Evolutionary conservation across 2,329 filamentous ascomycete genomes (phyloP).

Genomic region (Xylariaceae sp.): DNA sequence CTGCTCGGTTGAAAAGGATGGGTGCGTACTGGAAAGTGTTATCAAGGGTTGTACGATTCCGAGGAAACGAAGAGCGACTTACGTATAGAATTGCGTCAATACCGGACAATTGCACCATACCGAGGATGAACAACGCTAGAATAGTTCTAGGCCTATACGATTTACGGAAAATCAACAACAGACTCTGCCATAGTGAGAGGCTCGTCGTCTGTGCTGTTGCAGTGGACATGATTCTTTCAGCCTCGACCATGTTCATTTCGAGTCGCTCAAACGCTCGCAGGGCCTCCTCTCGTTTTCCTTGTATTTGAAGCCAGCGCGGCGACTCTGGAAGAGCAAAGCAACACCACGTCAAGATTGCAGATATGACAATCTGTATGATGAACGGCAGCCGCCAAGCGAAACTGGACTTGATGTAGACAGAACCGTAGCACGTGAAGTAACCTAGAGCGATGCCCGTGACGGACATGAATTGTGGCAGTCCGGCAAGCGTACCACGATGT

Average conservation of each 20-base stretch:
- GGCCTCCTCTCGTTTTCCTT: conserved; percentile 56
- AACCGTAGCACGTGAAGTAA: conserved; percentile 67
- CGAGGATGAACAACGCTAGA: conserved; percentile 55
- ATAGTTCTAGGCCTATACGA: conserved; percentile 53
- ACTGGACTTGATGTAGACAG: conserved; percentile 52
- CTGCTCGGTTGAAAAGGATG: conserved; percentile 64
- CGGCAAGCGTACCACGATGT: conserved; percentile 57
- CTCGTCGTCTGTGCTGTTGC: conserved; percentile 37
- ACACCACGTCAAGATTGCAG: conserved; percentile 47
- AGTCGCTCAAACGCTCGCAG: conserved; percentile 49
- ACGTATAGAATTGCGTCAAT: conserved; percentile 70
- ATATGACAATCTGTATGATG: conserved; percentile 52
- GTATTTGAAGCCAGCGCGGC: conserved; percentile 62
- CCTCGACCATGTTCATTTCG: conserved; percentile 52
- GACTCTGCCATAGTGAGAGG: conserved; percentile 43
- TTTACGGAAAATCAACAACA: conserved; percentile 45
- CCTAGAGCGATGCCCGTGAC: conserved; percentile 59
- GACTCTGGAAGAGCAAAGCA: conserved; percentile 59
- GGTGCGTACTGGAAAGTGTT: conserved; percentile 60
- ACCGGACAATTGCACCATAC: conserved; percentile 65
- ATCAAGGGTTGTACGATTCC: neutral
- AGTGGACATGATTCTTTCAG: conserved; percentile 54
- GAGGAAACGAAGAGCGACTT: conserved; percentile 26
- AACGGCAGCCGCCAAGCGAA: conserved; percentile 65
- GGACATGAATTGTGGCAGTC: conserved; percentile 59